These are phyloP conservation scores for Myxozyma lipomycoides DNA, from an alignment of 805 yeast species.

Conservation along the genomic window DNA sequence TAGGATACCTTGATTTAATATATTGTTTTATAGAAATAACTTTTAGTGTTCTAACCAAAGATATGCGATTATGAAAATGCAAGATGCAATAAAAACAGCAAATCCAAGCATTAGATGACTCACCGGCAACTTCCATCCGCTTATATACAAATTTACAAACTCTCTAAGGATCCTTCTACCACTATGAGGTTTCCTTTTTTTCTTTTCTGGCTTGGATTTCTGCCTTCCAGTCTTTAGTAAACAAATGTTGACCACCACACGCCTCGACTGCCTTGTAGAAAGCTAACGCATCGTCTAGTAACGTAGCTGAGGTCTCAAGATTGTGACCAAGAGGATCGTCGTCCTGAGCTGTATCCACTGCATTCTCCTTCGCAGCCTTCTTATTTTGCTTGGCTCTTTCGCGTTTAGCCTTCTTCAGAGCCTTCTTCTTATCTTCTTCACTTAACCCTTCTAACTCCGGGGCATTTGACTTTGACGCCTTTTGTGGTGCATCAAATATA, in stretches of 20 bases:
- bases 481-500: conserved; percentile 29
- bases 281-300: conserved; percentile 44
- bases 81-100: no score
- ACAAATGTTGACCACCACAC: neutral
- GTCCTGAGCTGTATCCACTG: conserved; percentile 34
- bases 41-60: no score
- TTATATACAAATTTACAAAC: no score
- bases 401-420: conserved; percentile 40
- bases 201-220: conserved; percentile 6
- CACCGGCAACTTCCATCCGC: no score
- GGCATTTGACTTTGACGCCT: conserved; percentile 15
- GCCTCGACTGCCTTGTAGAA: conserved; percentile 38
- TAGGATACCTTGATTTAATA: no score
- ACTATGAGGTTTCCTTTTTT: neutral
- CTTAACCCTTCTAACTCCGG: conserved; percentile 32
- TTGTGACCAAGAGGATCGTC: conserved; percentile 51
- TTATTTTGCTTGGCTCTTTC: conserved; percentile 45
- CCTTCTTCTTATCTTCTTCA: conserved; percentile 36
- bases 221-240: conserved; percentile 6
- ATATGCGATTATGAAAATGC: no score
- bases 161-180: no score
- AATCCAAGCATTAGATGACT: no score
- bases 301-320: conserved; percentile 38
- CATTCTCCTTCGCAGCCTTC: conserved; percentile 36
- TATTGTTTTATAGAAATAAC: no score